Conservation (phyloP, 2,329 filamentous ascomycete species). For the Erysiphe pisi region DNA sequence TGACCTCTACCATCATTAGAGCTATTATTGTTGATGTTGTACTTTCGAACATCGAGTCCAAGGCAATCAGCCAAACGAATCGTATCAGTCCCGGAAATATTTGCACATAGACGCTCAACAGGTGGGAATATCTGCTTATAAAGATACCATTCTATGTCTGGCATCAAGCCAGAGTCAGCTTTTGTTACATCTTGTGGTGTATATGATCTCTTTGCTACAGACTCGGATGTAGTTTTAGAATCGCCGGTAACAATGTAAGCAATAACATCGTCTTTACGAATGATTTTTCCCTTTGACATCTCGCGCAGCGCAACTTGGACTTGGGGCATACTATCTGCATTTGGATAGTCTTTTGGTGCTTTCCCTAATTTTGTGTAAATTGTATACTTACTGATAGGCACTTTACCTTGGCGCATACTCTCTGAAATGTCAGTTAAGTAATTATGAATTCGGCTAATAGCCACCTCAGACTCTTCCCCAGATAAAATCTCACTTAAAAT, state of each 20-base stretch:
- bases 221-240: constrained; percentile 49
- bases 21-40: constrained; percentile 56
- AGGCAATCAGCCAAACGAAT: constrained; percentile 84
- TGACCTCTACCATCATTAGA: constrained; percentile 46
- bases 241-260: constrained; percentile 85
- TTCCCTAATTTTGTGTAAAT: constrained; percentile 98
- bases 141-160: constrained; percentile 96
- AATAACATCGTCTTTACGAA: constrained; percentile 92
- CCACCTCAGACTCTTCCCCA: constrained; percentile 79
- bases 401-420: constrained; percentile 71
- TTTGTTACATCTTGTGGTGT: constrained; percentile 76
- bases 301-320: constrained; percentile 90
- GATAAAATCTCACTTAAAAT: constrained; percentile 92
- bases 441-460: constrained; percentile 83
- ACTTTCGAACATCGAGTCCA: constrained; percentile 80
- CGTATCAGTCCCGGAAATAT: constrained; percentile 85
- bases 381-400: constrained; percentile 79
- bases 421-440: constrained; percentile 73
- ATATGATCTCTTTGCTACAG: constrained; percentile 78
- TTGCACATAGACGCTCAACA: constrained; percentile 93
- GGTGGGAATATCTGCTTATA: constrained; percentile 98
- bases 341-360: constrained; percentile 83
- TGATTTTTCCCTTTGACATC: constrained; percentile 70
- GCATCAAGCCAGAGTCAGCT: constrained; percentile 59
- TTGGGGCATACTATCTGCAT: constrained; percentile 89